Base-by-base conservation (phyloP, 2,329 filamentous ascomycete genomes). In the Sclerotinia borealis region DNA sequence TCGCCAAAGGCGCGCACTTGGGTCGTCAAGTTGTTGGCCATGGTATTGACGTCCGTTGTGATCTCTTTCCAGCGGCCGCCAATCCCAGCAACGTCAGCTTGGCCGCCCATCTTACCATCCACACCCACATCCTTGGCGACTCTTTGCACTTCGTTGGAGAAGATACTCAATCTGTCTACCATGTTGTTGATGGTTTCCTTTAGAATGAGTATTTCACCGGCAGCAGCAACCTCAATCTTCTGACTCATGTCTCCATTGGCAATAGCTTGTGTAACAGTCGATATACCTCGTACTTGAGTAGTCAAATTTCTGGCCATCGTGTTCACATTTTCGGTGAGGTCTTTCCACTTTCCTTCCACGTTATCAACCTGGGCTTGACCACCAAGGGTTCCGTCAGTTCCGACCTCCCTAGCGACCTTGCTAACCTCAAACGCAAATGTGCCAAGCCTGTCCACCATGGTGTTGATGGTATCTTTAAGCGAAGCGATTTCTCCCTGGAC, bases 101-200 rank as follows among this genome's bases (percentile, higher is more conserved):
- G 95, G 22, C 93, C 93, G 72, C 93, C 93, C 91, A 99, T 96
- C 80, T 97, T 98, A 67, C 93, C 93, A 72, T 98, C 95, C 59
- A 98, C 93, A 69, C 93, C 93, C 69, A 98, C 95, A 76, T 98
- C 95, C 72, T 95, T 93, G 64, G 93, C 93, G 36, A 99, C 93
- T 70, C 93, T 86, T 78, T 98, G 95, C 68, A 99, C 90, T 74
- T 96, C 93, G 70, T 96, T 92, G 63, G 93, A 96, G 84, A 97
- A 98, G 68, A 93, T 93, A 65, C 95, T 96, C 58, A 99, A 80
- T 67, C 93, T 87, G 75, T 93, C 93, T 68, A 98, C 93, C 93
- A 97, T 97, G 86, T 97, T 93, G 76, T 97, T 97, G 79, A 97
- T 96, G 49, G 93, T 98, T 73, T 96, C 92, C 75, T 97, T 97